Conservation (phyloP, 2,329 filamentous ascomycete species). For the Domatiomyces catenatus region DNA sequence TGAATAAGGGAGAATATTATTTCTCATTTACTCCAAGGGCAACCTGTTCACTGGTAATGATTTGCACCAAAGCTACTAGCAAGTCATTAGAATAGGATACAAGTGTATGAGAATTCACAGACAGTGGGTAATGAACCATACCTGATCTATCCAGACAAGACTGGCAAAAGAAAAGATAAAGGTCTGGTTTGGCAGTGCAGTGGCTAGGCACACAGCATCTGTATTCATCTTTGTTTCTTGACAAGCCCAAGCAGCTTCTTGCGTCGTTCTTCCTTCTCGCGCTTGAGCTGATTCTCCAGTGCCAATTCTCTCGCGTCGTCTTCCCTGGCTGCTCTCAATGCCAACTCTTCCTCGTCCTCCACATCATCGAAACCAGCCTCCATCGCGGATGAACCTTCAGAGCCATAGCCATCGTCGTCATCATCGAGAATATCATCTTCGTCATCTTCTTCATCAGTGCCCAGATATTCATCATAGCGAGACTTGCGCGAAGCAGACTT, state of each 20-base stretch:
- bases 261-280: constrained; percentile 31
- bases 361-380: constrained; percentile 34
- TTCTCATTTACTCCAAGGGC: too few relatives aligned
- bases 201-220: too few relatives aligned
- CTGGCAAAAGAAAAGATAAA: too few relatives aligned
- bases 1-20: too few relatives aligned
- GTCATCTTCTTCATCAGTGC: constrained; percentile 34
- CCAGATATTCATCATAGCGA: constrained; percentile 27
- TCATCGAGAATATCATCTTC: constrained; percentile 27
- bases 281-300: constrained; percentile 30
- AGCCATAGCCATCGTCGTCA: constrained; percentile 27
- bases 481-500: constrained; percentile 18
- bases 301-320: constrained; percentile 34
- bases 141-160: too few relatives aligned
- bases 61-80: too few relatives aligned
- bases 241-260: constrained; percentile 27
- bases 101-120: too few relatives aligned
- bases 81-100: too few relatives aligned
- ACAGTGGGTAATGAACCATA: too few relatives aligned
- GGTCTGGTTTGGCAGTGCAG: too few relatives aligned
- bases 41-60: too few relatives aligned
- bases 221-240: constrained; percentile 10
- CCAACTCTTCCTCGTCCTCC: constrained; percentile 30
- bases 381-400: constrained; percentile 35
- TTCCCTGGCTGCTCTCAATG: constrained; percentile 26